Evolutionary conservation across 495 filamentous ascomycete species (phyloP).

Genomic region (Penicillium tannophilum): DNA sequence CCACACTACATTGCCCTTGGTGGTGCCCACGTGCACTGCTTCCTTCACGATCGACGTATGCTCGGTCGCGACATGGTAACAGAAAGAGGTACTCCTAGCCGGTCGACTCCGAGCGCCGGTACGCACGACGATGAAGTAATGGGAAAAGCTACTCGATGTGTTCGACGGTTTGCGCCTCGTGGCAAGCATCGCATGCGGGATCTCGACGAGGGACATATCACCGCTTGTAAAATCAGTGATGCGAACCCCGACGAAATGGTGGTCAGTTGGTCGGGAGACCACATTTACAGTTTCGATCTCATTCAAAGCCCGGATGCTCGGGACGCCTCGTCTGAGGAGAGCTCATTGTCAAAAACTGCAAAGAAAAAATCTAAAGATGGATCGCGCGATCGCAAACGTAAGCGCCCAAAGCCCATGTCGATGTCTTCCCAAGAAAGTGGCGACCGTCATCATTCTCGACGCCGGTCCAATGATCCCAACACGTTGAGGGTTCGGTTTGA

Average conservation of each 20-base stretch:
- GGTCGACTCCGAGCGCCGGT: conserved; percentile 34
- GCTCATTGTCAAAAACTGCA: conserved; percentile 19
- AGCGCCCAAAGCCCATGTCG: conserved; percentile 52
- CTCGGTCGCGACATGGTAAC: conserved; percentile 58
- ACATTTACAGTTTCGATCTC: conserved; percentile 75
- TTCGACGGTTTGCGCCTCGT: conserved; percentile 67
- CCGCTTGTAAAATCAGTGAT: conserved; percentile 78
- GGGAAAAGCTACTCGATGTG: conserved; percentile 66
- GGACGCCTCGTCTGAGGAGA: conserved; percentile 29
- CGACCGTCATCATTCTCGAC: conserved; percentile 44
- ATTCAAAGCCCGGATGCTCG: conserved; percentile 61
- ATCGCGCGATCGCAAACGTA: conserved; percentile 56
- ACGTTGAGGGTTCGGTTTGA: conserved; percentile 60
- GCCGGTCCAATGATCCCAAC: conserved; percentile 33
- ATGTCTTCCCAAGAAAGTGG: conserved; percentile 47
- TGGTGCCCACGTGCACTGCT: conserved; percentile 72
- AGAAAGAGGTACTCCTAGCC: conserved; percentile 53
- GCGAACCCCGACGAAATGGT: conserved; percentile 74
- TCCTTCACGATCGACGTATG: conserved; percentile 77
- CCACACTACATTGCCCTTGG: conserved; percentile 78
- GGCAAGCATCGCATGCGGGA: conserved; percentile 55
- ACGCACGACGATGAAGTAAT: conserved; percentile 59
- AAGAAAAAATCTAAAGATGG: conserved; percentile 30
- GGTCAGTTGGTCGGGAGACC: conserved; percentile 75
- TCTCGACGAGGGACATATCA: conserved; percentile 67